Evolutionary conservation across 129 eudicot genomes (phyloP).

Genomic region (Saposhnikovia divaricata): DNA sequence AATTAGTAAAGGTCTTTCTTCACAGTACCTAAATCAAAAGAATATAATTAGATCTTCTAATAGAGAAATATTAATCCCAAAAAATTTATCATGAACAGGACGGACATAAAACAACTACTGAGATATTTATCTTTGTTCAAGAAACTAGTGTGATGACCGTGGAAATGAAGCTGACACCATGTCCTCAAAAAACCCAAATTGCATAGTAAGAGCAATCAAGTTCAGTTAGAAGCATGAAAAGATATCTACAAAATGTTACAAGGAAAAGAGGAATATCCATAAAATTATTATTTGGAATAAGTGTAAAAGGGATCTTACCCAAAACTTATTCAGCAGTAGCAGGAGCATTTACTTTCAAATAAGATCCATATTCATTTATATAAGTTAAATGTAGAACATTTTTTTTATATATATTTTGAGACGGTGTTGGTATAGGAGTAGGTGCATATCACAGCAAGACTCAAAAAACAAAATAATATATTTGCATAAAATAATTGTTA

Average conservation of each 20-base stretch:
- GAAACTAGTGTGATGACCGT: neutral
- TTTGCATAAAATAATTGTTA: neutral
- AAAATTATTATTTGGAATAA: too few relatives aligned
- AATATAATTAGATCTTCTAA: neutral
- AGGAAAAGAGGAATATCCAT: too few relatives aligned
- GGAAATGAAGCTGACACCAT: neutral
- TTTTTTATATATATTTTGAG: neutral
- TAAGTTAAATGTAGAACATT: neutral
- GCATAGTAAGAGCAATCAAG: neutral
- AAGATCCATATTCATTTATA: too few relatives aligned
- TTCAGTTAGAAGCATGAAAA: neutral
- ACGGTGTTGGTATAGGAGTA: neutral
- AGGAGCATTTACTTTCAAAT: too few relatives aligned
- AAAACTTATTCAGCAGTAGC: too few relatives aligned
- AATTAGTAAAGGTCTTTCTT: constrained; percentile 89
- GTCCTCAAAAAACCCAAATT: neutral
- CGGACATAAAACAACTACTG: neutral
- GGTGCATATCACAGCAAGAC: neutral
- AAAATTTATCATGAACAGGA: neutral
- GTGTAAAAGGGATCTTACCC: too few relatives aligned
- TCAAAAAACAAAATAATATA: neutral
- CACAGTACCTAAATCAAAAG: constrained; percentile 56
- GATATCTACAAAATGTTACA: neutral
- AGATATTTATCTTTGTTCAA: too few relatives aligned
- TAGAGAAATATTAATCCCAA: neutral